Evolutionary conservation across 1,284 basidiomycete species (phyloP), one percentile per base, ranked within the genome.

Genomic region (Malassezia sympodialis): DNA sequence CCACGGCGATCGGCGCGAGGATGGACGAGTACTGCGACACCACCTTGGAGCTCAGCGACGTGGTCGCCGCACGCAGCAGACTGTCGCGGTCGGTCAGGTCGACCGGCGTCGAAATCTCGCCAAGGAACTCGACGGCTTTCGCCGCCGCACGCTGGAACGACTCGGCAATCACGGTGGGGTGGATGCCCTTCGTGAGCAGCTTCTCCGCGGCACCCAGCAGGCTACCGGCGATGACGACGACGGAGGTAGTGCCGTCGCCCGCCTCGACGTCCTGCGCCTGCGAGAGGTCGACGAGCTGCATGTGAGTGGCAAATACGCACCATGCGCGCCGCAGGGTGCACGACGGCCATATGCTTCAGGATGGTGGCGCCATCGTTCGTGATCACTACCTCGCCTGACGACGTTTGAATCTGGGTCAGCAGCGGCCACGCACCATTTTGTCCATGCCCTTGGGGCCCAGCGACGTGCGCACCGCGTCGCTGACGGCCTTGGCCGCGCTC

Each of bases 301-400:
- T 63, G 65, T 50, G 47, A 15, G 19, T 4, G 37, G 3, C 10
- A 11, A 32, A 49, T 17, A 46, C 44, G 26, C 12, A 46, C 44
- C 94, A 99, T 99, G 77, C 93, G 87, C 24, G 94, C 94, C 40
- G 94, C 94, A 32, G 94, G 94, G 77, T 99, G 94, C 56, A 98
- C 78, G 19, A 96, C 94, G 60, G 94, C 90, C 75, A 98, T 91
- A 72, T 90, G 96, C 77, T 90, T 89, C 57, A 99, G 79, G 63
- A 99, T 98, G 10, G 94, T 99, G 11, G 94, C 94, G 42, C 94
- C 94, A 77, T 99, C 94, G 76, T 99, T 99, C 17, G 94, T 98
- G 68, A 99, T 89, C 67, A 98, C 87, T 4, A 94, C 89, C 75
- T 98, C 91, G 65, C 93, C 93, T 75, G 88, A 90, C 5, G 88